Percentiles rank a stretch among this genome's conserved stretches.
Conservation (phyloP, 2,329 filamentous ascomycete genomes). For the Elsinoe fawcettii region DNA sequence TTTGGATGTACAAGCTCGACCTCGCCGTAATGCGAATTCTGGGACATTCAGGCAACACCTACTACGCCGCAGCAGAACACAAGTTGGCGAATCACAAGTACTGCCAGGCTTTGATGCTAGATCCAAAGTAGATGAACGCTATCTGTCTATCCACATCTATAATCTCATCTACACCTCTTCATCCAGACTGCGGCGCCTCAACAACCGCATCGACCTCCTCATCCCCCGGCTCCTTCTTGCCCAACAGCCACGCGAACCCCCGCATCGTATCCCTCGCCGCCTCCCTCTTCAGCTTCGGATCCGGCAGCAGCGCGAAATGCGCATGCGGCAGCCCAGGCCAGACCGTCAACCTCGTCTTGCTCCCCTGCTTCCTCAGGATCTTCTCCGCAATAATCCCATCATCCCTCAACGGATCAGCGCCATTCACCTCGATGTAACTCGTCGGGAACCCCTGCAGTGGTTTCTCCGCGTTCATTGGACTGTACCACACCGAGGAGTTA, state of each 20-base stretch:
- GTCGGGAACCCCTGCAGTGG: not conserved
- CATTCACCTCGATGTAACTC: conserved; percentile 12
- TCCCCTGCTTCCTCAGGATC: conserved; percentile 3
- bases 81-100: too few relatives aligned
- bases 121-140: too few relatives aligned
- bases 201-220: not conserved
- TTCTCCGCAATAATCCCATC: conserved; percentile 14
- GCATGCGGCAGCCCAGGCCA: conserved; percentile 21
- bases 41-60: too few relatives aligned
- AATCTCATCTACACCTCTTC: not conserved
- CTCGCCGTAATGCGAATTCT: too few relatives aligned
- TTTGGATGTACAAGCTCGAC: not conserved
- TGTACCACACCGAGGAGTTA: not conserved
- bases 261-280: conserved; percentile 26
- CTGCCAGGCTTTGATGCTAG: not conserved
- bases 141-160: not conserved
- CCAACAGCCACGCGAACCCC: conserved; percentile 31
- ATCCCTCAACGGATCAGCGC: conserved; percentile 8
- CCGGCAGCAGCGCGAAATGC: conserved; percentile 31
- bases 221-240: conserved; percentile 17
- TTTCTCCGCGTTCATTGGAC: not conserved
- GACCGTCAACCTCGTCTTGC: conserved; percentile 8
- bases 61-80: too few relatives aligned
- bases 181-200: not conserved
- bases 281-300: conserved; percentile 24